Conservation (phyloP, 148 eudicot species). For the Arctostaphylos glauca region DNA sequence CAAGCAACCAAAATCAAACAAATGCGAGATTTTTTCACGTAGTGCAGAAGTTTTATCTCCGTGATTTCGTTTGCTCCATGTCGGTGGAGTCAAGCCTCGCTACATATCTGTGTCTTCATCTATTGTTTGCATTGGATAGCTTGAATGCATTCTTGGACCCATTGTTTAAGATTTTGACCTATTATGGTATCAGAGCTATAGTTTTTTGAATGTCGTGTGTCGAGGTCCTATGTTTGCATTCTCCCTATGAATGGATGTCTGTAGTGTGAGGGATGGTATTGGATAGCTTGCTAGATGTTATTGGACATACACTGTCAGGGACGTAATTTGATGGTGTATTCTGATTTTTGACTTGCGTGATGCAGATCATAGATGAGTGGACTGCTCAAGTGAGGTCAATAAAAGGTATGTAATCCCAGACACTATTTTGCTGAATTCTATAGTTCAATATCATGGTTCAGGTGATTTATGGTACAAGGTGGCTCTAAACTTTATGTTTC, state of each 20-base stretch:
- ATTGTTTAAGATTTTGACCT: background rate
- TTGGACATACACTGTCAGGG: background rate
- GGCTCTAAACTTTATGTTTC: background rate
- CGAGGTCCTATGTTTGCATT: background rate
- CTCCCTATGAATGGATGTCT: background rate
- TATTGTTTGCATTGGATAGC: background rate
- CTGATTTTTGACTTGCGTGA: slow-evolving; percentile 13
- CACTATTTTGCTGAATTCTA: background rate
- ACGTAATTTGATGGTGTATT: background rate
- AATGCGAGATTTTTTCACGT: slow-evolving; percentile 26
- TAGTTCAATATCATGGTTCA: background rate
- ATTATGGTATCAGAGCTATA: background rate
- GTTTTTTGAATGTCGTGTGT: background rate
- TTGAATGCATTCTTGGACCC: background rate
- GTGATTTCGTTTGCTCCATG: slow-evolving; percentile 26
- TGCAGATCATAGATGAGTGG: slow-evolving; percentile 84
- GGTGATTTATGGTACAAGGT: background rate
- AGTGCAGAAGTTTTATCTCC: slow-evolving; percentile 4
- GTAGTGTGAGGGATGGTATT: background rate
- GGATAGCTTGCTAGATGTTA: background rate
- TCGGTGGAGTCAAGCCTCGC: slow-evolving; percentile 22
- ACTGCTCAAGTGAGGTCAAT: slow-evolving; percentile 53
- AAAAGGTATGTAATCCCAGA: slow-evolving; percentile 38
- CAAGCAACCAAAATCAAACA: slow-evolving; percentile 68
- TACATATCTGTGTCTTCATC: slow-evolving; percentile 21